Evolutionary conservation across 306 rosid species (phyloP), one percentile per base, ranked within the genome.

Genomic region (Dryas alaskensis): DNA sequence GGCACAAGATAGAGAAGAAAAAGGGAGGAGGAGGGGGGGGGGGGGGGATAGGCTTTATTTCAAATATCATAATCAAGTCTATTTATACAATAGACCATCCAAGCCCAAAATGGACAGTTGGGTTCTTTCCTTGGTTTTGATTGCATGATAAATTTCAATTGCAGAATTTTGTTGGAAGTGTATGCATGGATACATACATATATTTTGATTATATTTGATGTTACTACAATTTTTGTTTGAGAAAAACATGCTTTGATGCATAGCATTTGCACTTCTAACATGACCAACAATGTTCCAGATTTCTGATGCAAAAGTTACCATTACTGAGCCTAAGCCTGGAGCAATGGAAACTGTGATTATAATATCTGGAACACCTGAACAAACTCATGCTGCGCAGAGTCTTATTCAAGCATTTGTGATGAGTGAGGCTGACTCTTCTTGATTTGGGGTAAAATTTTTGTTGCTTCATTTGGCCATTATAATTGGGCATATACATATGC

Each of bases 381-480:
- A 95, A 78, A 88, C 98, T 52, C 91, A 95, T 77, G 99, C 99
- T 66, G 99, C 99, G 8, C 99, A 95, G 64, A 92, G 98, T 87
- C 96, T 92, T 75, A 92, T 95, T 79, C 99, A 95, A 83, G 99
- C 99, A 54, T 95, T 95, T 83, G 99, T 95, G 69, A 86, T 92
- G 83, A 83, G 92, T 43, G 99, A 92, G 90, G 75, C 79, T 10
- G 92, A 95, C 80, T 87, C 91, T 69, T 67, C 87, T 64, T 95
- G 85, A 90, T 80, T 42, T 67, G 60, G 72, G 93, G 90, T 86
- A 80, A 80, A 47, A 66, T 62, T 80, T 65, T 22, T 75, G 63
- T 16, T 7, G 79, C 67, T 68, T 76, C 7, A 39, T 74, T 70
- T 73, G 42, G 70, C 66, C 65, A 52, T 74, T 67, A 52, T 31